Base-by-base conservation (phyloP, 139 green algal genomes). In the Dunaliella primolecta region DNA sequence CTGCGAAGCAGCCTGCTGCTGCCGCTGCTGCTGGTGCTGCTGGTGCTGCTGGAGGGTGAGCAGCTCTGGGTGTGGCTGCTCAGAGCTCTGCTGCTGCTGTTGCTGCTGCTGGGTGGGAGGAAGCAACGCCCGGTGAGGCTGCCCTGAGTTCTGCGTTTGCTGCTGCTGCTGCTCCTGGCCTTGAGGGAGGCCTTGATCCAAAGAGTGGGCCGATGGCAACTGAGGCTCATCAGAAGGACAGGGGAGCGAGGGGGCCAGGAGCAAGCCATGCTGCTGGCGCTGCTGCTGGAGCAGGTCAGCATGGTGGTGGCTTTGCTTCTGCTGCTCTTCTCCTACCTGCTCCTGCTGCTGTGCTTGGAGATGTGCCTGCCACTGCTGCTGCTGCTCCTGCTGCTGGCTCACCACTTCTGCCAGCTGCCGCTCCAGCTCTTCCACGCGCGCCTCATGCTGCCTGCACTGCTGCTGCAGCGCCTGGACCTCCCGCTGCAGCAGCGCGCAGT, bases 211-310 rank as follows among this genome's bases (percentile, higher is more conserved):
- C n/a, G n/a, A n/a, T n/a, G n/a, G n/a, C n/a, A n/a, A n/a, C n/a
- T n/a, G n/a, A n/a, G n/a, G n/a, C n/a, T n/a, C n/a, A n/a, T n/a
- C n/a, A n/a, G n/a, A n/a, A n/a, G n/a, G n/a, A n/a, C n/a, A n/a
- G n/a, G n/a, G n/a, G n/a, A n/a, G n/a, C n/a, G n/a, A n/a, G n/a
- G n/a, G n/a, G n/a, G n/a, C n/a, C n/a, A n/a, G n/a, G n/a, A n/a
- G n/a, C n/a, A n/a, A n/a, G n/a, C n/a, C n/a, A n/a, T 46, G 71
- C 78, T 83, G 85, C 78, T 83, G 85, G 75, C 36, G 82, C 82
- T 75, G 64, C 36, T 36, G 71, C 86, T 71, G 1, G 32, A 15
- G 1, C n/a, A 31, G 27, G 75, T n/a, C 23, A 38, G 36, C 36
- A 80, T 36, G 75, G 55, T 34, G 32, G 32, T 25, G 34, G 36